Percentiles rank a stretch among this genome's conserved stretches.
Evolutionary conservation across 768 basidiomycete genomes (phyloP).

Genomic region (Amanita pseudoporphyria): DNA sequence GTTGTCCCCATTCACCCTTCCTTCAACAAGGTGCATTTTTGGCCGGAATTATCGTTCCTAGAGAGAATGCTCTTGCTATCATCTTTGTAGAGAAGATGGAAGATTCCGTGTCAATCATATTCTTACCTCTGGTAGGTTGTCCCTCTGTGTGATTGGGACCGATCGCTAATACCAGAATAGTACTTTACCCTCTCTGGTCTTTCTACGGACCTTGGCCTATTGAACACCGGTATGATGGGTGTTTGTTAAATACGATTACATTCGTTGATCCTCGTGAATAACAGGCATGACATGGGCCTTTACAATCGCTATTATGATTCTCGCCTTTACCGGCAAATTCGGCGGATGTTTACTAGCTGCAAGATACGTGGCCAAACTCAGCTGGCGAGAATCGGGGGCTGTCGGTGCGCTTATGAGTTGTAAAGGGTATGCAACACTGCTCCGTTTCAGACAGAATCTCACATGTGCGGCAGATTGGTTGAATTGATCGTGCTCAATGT

Average conservation of each 20-base stretch:
- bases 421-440: constrained; percentile 54
- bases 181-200: constrained; percentile 93
- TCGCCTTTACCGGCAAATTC: constrained; percentile 88
- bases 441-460: too few species aligned
- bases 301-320: constrained; percentile 64
- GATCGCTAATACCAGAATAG: constrained; percentile 22
- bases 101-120: constrained; percentile 86
- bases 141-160: not conserved
- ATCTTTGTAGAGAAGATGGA: constrained; percentile 93
- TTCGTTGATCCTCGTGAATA: not conserved
- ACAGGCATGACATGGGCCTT: constrained; percentile 81
- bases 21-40: constrained; percentile 59
- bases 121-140: constrained; percentile 68
- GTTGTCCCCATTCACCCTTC: too few species aligned
- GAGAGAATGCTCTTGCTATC: constrained; percentile 81
- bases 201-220: constrained; percentile 77
- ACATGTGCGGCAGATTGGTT: constrained; percentile 45
- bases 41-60: constrained; percentile 72
- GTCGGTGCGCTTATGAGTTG: constrained; percentile 94
- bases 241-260: not conserved
- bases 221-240: constrained; percentile 54
- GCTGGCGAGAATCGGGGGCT: constrained; percentile 70
- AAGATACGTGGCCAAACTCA: constrained; percentile 56
- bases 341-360: constrained; percentile 73
- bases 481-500: constrained; percentile 96